These are phyloP conservation scores for Tuber brumale DNA, from an alignment of 495 filamentous ascomycete genomes.

Conservation along the genomic window DNA sequence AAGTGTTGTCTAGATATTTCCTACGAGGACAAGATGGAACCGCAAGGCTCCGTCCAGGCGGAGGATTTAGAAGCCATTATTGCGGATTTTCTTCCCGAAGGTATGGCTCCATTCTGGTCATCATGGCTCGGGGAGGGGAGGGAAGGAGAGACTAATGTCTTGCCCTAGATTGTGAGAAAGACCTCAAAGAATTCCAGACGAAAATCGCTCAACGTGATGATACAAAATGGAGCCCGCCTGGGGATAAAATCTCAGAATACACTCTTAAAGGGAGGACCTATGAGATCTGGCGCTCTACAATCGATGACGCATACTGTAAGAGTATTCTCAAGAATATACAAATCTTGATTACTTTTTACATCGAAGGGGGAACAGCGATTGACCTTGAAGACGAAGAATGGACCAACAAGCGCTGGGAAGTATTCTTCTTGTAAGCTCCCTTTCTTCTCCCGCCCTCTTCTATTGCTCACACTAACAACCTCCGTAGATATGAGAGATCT, in stretches of 20 bases:
- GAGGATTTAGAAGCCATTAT: constrained; percentile 60
- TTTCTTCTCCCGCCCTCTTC: neutral
- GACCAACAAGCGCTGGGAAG: constrained; percentile 72
- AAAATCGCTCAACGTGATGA: neutral
- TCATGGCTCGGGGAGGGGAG: neutral
- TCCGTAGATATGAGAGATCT: constrained; percentile 60
- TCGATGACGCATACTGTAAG: constrained; percentile 50
- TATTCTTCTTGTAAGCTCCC: constrained; percentile 56
- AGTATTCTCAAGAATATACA: constrained; percentile 62
- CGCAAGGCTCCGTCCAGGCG: constrained; percentile 63
- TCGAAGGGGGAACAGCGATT: constrained; percentile 76
- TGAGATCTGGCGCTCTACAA: constrained; percentile 51
- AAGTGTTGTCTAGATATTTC: constrained; percentile 64
- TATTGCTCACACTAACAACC: neutral
- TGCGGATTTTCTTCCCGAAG: constrained; percentile 60
- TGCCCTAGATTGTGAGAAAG: constrained; percentile 16
- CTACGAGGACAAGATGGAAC: constrained; percentile 66
- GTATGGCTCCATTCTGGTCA: constrained; percentile 44
- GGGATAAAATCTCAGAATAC: neutral
- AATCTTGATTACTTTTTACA: constrained; percentile 76
- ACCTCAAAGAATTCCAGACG: constrained; percentile 27
- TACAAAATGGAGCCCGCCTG: constrained; percentile 10
- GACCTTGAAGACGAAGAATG: constrained; percentile 66
- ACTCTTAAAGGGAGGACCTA: constrained; percentile 38
- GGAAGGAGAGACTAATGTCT: neutral